Conservation (phyloP, 495 filamentous ascomycete genomes). For the Penicillium lividum region DNA sequence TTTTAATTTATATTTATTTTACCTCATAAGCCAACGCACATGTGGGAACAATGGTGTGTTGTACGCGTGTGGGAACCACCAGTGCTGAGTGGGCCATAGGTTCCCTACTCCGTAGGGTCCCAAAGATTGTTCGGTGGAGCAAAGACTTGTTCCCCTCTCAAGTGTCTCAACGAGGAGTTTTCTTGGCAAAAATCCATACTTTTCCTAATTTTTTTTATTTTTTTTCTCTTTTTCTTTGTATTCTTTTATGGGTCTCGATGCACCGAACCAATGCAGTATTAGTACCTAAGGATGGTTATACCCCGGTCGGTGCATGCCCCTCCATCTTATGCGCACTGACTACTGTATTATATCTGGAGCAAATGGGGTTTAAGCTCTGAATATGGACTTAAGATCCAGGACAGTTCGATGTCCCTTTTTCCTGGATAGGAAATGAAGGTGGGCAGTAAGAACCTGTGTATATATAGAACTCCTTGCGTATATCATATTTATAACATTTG, state of each 20-base stretch:
- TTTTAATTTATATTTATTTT: neutral
- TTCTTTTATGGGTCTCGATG: neutral
- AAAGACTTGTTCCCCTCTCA: neutral
- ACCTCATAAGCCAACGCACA: neutral
- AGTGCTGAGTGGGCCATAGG: neutral
- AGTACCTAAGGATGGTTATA: neutral
- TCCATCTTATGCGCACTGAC: conserved; percentile 30
- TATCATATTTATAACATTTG: neutral
- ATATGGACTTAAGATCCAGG: neutral
- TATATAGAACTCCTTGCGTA: neutral
- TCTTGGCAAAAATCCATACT: neutral
- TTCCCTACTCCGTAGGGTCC: neutral
- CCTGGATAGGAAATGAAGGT: neutral
- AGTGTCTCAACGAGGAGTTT: neutral
- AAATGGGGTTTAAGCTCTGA: neutral
- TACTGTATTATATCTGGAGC: neutral
- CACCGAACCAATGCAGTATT: conserved; percentile 2
- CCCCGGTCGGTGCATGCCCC: conserved; percentile 9
- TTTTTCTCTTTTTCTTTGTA: neutral
- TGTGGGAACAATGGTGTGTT: conserved; percentile 7
- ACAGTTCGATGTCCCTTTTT: too few relatives aligned
- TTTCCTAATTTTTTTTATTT: neutral
- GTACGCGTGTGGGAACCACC: conserved; percentile 15
- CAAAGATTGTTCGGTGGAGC: neutral
- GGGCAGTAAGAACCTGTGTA: neutral